Conservation (phyloP, 345 rosid genomes). For the Eutrema heterophyllum region DNA sequence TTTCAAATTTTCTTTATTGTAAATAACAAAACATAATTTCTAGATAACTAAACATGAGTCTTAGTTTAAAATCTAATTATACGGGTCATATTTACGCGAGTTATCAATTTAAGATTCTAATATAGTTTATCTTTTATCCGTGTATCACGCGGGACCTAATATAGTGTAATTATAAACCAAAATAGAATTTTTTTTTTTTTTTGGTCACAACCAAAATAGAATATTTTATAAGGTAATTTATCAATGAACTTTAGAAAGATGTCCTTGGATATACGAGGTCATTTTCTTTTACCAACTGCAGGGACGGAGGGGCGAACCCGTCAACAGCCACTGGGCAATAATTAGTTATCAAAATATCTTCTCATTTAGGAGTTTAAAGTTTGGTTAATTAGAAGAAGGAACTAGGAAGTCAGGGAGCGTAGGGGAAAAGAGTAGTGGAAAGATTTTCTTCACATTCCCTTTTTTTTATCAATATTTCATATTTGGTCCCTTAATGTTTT, state of each 20-base stretch:
- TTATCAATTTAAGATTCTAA: too few species aligned
- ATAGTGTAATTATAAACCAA: too few species aligned
- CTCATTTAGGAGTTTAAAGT: not conserved
- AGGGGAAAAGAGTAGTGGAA: constrained; percentile 4
- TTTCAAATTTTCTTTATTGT: too few species aligned
- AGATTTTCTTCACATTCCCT: constrained; percentile 13
- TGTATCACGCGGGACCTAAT: too few species aligned
- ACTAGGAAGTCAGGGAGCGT: not conserved
- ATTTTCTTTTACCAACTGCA: not conserved
- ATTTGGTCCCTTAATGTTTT: constrained; percentile 15
- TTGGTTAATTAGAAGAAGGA: not conserved
- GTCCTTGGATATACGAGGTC: not conserved
- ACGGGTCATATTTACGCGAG: too few species aligned
- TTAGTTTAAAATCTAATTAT: too few species aligned
- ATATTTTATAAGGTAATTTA: not conserved
- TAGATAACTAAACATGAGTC: too few species aligned
- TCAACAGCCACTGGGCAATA: not conserved
- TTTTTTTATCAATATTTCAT: constrained; percentile 15
- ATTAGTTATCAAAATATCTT: not conserved
- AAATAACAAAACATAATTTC: too few species aligned
- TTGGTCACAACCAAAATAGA: too few species aligned
- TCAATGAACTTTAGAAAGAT: not conserved
- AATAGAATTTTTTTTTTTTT: too few species aligned
- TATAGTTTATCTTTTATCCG: too few species aligned
- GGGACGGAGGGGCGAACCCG: too few species aligned